Conservation (phyloP, 2,329 filamentous ascomycete species). For the Aspergillus chevalieri region DNA sequence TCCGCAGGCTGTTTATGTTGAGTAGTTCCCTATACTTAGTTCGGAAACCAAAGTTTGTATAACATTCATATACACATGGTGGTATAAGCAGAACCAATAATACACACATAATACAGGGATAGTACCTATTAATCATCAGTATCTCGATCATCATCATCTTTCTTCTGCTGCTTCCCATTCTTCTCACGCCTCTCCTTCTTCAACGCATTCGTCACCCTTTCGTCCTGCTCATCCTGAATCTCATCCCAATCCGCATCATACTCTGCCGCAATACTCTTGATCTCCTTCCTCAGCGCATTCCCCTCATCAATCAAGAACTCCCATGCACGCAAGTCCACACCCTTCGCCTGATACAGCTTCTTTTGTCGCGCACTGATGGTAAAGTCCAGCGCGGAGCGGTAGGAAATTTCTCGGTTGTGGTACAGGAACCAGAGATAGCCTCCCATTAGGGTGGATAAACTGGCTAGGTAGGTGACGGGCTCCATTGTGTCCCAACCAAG, state of each 20-base stretch:
- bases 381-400: conserved; percentile 78
- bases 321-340: conserved; percentile 73
- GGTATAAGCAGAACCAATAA: neutral
- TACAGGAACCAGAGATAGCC: conserved; percentile 93
- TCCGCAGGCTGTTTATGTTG: no score
- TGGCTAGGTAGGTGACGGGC: conserved; percentile 81
- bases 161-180: conserved; percentile 23
- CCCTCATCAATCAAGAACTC: conserved; percentile 72
- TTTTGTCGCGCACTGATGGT: conserved; percentile 74
- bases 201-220: conserved; percentile 50
- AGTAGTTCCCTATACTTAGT: no score
- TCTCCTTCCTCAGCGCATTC: conserved; percentile 69
- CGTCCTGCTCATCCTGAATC: conserved; percentile 62
- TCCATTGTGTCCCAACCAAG: conserved; percentile 89
- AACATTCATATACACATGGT: neutral
- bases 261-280: conserved; percentile 72
- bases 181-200: conserved; percentile 44
- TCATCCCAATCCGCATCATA: conserved; percentile 92
- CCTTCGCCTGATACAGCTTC: conserved; percentile 66
- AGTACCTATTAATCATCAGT: conserved; percentile 14
- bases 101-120: neutral
- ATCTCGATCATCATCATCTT: conserved; percentile 26
- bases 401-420: conserved; percentile 82
- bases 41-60: neutral
- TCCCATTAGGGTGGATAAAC: conserved; percentile 77